phyloP scores from a whole-genome alignment of 208 protist genomes.

The Tritrichomonas foetus region DNA sequence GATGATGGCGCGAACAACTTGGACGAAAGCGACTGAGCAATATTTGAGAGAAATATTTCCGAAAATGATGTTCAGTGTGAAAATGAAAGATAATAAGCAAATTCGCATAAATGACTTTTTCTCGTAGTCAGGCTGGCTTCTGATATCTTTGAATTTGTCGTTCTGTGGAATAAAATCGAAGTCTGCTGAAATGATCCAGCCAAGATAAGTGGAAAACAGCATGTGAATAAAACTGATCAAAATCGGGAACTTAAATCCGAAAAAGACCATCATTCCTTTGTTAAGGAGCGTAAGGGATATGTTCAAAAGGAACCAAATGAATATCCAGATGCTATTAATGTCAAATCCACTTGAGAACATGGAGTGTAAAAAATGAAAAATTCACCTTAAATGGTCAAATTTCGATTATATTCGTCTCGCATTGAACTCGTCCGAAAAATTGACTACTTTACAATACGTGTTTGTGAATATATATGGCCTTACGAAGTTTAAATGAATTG shows the following conservation, averaged over 20 bases:
- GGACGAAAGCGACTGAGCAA: constrained; percentile 21
- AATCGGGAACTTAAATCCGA: background rate
- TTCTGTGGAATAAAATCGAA: background rate
- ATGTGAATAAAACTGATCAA: constrained; percentile 11
- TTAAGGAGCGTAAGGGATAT: background rate
- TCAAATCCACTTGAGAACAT: background rate
- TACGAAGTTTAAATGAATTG: no score
- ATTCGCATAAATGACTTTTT: background rate
- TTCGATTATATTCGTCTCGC: no score
- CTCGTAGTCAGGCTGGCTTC: background rate
- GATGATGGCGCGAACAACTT: constrained; percentile 31
- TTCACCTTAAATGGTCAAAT: no score
- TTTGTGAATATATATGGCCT: no score
- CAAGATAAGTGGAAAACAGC: background rate
- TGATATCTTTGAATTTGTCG: background rate
- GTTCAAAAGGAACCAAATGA: background rate
- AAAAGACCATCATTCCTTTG: background rate
- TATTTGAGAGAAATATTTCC: constrained; percentile 26
- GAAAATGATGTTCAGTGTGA: constrained; percentile 5
- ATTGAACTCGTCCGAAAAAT: no score
- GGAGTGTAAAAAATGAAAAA: no score
- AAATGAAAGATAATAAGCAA: background rate
- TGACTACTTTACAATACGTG: no score
- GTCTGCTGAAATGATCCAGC: background rate
- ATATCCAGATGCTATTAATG: background rate